A percentile compares a stretch with the other conserved stretches of the same genome.
Evolutionary conservation across 2,329 filamentous ascomycete genomes (phyloP).

Genomic region (Sporothrix brunneoviolacea): DNA sequence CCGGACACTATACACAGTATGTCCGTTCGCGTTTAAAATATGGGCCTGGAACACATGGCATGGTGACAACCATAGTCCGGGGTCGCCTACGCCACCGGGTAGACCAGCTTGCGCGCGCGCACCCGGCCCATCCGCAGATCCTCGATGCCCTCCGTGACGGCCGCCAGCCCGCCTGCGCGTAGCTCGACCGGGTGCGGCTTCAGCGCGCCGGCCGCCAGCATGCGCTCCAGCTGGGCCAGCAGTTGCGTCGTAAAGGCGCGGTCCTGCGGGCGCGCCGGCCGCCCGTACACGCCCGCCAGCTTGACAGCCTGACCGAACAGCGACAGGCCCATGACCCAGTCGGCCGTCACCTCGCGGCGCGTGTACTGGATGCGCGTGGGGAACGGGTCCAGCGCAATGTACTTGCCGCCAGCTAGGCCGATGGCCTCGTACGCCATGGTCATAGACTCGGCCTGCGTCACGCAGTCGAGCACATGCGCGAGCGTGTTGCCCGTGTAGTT

Average conservation of each 20-base stretch:
- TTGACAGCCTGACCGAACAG: conserved; percentile 13
- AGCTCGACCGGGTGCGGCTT: conserved; percentile 15
- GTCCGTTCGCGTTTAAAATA: no score
- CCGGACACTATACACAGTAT: no score
- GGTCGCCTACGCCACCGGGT: neutral
- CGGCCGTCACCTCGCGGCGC: conserved; percentile 14
- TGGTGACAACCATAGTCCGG: no score
- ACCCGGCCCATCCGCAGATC: conserved; percentile 16
- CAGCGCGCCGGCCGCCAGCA: conserved; percentile 13
- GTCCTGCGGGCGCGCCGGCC: conserved; percentile 15
- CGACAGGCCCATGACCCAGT: conserved; percentile 14
- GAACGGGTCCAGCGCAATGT: conserved; percentile 16
- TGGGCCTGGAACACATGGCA: no score
- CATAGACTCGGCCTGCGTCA: conserved; percentile 15
- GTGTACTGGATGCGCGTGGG: conserved; percentile 14
- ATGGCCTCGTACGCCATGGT: conserved; percentile 17
- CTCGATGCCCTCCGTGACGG: conserved; percentile 13
- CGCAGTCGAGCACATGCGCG: conserved; percentile 16
- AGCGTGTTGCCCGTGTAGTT: conserved; percentile 17
- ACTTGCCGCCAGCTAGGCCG: conserved; percentile 11
- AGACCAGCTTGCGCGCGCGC: conserved; percentile 14
- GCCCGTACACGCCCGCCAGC: conserved; percentile 14
- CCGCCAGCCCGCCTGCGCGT: conserved; percentile 10
- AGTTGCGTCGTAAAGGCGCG: conserved; percentile 10
- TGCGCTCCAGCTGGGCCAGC: conserved; percentile 8